Base-by-base conservation (phyloP, 2,329 filamentous ascomycete genomes). In the Trichoderma simmonsii region DNA sequence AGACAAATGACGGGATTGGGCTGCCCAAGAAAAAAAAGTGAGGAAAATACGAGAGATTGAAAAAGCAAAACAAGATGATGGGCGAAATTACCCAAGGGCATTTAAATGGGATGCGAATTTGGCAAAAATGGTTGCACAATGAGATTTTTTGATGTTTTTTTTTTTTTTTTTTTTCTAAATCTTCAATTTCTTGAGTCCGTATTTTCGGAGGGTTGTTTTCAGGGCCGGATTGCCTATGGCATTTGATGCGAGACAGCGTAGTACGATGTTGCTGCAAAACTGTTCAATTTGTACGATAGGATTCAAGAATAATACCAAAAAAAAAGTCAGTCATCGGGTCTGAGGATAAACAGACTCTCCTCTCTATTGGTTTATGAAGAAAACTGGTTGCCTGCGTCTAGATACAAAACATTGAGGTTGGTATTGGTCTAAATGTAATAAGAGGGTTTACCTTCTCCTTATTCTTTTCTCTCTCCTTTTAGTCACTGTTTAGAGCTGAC, bases 231-330 rank as follows among this genome's bases (percentile, higher is more conserved):
- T 67, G 62, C 59, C 59, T 43, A 30, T 71, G 56, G 61, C 54
- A 73, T 70, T 75, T 71, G 75, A 74, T 71, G 71, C 72, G 70
- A 71, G 74, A 75, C 63, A 73, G 73, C 73, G 73, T 69, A 57
- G 60, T 70, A 70, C 30, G 62, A 72, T 73, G 71, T 48, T 75
- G 70, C 68, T 73, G 65, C 65, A 64, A 62, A 69, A 72, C 70
- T 75, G 71, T 73, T 75, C 57, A 63, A 61, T 72, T 71, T 72
- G 71, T 72, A 72, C 66, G 67, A 72, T 72, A 72, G 66, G 66
- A 51, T 60, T 65, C 57, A 71, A 72, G 64, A 60, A 62, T 70
- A 71, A 72, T 65, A 48, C 30, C 48, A 54, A 54, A 24, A 34
- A 69, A 72, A 70, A 72, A 64, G 59, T 70, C 48, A 62, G 34